Evolutionary conservation across 805 yeast genomes (phyloP).

Genomic region (Candida stauntonica): DNA sequence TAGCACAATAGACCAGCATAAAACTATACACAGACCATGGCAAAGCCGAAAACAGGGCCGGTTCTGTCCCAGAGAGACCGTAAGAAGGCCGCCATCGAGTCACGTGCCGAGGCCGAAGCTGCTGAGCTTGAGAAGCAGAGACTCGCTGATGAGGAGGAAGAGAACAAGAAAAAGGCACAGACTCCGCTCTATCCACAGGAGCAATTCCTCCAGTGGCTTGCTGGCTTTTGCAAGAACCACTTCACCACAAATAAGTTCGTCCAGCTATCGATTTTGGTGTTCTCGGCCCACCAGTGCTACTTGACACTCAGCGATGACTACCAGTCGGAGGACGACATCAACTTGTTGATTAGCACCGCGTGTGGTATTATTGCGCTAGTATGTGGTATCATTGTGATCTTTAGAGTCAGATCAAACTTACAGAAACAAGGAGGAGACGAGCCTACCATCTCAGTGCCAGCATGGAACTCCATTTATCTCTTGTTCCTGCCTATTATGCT

Average conservation of each 20-base stretch:
- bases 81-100: slow-evolving; percentile 10
- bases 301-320: slow-evolving; percentile 11
- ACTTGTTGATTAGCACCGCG: slow-evolving; percentile 20
- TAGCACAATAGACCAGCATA: too few species aligned
- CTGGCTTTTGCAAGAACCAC: slow-evolving; percentile 15
- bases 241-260: slow-evolving; percentile 24
- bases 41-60: slow-evolving; percentile 9
- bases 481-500: slow-evolving; percentile 31
- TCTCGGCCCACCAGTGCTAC: slow-evolving; percentile 23
- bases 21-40: too few species aligned
- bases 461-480: slow-evolving; percentile 33
- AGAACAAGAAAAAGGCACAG: not conserved
- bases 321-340: slow-evolving; percentile 15
- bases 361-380: slow-evolving; percentile 25
- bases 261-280: slow-evolving; percentile 25
- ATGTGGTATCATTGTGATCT: slow-evolving; percentile 20
- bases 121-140: slow-evolving; percentile 6
- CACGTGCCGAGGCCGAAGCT: slow-evolving; percentile 4
- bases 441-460: slow-evolving; percentile 19
- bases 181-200: slow-evolving; percentile 22
- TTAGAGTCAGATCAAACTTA: slow-evolving; percentile 10
- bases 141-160: slow-evolving; percentile 5
- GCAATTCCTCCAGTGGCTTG: slow-evolving; percentile 16
- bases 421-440: not conserved
- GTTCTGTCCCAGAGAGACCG: slow-evolving; percentile 24